phyloP scores from a whole-genome alignment of 345 rosid genomes.

The Sonneratia alba region DNA sequence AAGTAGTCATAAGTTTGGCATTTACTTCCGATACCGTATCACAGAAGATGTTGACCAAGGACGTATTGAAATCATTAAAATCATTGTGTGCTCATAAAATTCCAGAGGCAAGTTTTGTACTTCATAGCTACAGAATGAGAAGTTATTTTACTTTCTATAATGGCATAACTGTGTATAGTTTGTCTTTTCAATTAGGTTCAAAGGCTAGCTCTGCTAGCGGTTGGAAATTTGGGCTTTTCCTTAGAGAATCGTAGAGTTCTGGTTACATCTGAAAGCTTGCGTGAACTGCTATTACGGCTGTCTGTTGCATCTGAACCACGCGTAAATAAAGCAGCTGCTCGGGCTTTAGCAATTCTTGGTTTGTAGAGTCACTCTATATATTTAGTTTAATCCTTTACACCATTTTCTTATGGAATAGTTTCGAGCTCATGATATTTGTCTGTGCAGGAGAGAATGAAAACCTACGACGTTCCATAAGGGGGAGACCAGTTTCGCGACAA shows the following conservation, averaged over 20 bases:
- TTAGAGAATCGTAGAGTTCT: constrained; percentile 84
- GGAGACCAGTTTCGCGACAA: constrained; percentile 81
- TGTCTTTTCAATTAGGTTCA: constrained; percentile 54
- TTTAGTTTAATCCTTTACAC: not conserved
- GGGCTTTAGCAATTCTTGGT: constrained; percentile 99
- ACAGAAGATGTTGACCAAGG: constrained; percentile 88
- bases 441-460: constrained; percentile 84
- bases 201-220: constrained; percentile 75
- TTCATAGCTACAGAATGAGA: constrained; percentile 3
- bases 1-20: constrained; percentile 80
- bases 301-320: constrained; percentile 72
- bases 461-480: constrained; percentile 81
- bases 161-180: constrained; percentile 10
- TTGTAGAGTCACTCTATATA: constrained; percentile 11
- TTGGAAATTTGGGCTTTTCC: constrained; percentile 94
- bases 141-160: constrained; percentile 5
- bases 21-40: constrained; percentile 76
- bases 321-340: constrained; percentile 92
- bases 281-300: constrained; percentile 75
- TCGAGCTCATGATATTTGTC: constrained; percentile 11
- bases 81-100: constrained; percentile 68
- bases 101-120: constrained; percentile 55
- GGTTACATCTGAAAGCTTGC: constrained; percentile 89
- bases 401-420: not conserved
- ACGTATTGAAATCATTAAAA: constrained; percentile 70